Base-by-base conservation (phyloP, 1,284 basidiomycete genomes). In the Ustilago bromivora region DNA sequence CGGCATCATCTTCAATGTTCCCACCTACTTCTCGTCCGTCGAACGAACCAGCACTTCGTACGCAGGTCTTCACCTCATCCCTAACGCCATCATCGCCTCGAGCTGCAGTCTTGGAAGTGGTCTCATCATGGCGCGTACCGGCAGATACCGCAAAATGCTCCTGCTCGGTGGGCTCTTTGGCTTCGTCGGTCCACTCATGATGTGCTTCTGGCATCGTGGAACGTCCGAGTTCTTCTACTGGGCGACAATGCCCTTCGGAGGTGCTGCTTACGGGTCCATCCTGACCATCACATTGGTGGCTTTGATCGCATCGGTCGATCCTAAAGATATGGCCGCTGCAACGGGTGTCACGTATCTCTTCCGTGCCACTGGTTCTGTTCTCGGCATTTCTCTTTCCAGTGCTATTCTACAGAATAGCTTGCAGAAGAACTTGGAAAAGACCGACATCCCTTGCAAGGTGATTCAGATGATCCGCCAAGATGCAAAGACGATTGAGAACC, bases 271-370 rank as follows among this genome's bases (percentile, higher is more conserved):
- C 64, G 86, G 86, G 35, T 75, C 77, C 32, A 85, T 83, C 65
- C 67, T 86, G 32, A 87, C 86, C 66, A 85, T 86, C 76, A 86
- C 85, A 10, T 68, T 87, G 28, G 82, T 86, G n/a, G 85, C 84
- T 28, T 75, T 85, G 34, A 85, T 87, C 63, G 83, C 84, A 8
- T 86, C 86, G 19, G 81, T 87, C 38, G 84, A 86, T 40, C 86
- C 86, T 35, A 78, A 76, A 60, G 84, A 83, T 55, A 84, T 86
- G 86, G 85, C 85, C 2, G 84, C 86, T 38, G 83, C 84, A 3
- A 86, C 86, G 13, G 85, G 85, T 52, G 83, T 84, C 53, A 85
- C 85, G 13, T 87, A 87, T 71, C 82, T 87, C 53, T 87, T 87
- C 86, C 82, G 87, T 56, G 86, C 86, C 6, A 86, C 84, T 13